Conservation (phyloP, 1,284 basidiomycete species). For the Polyporus tsugae region DNA sequence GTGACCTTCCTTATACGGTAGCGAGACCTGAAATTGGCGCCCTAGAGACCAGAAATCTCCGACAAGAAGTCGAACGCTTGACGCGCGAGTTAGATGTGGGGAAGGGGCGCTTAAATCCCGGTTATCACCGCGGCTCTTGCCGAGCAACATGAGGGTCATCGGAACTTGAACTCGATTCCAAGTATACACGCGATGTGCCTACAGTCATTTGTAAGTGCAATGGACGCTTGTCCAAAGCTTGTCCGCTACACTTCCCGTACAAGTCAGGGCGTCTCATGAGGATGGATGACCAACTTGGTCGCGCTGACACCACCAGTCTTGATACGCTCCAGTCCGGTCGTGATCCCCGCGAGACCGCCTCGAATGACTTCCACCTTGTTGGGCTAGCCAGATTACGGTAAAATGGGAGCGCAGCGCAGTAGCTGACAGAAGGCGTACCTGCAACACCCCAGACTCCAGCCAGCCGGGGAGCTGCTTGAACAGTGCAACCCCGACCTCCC, state of each 20-base stretch:
- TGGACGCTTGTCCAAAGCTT: no score
- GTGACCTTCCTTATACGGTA: no score
- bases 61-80: no score
- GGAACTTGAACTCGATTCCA: no score
- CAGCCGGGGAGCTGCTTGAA: conserved; percentile 11
- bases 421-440: conserved; percentile 10
- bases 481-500: conserved; percentile 4
- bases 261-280: conserved; percentile 48
- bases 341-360: conserved; percentile 55
- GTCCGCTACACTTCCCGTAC: background rate
- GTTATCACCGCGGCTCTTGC: no score
- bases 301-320: conserved; percentile 51
- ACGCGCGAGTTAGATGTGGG: no score
- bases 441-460: conserved; percentile 25
- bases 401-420: background rate
- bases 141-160: no score
- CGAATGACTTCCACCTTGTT: conserved; percentile 50
- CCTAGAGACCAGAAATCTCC: no score
- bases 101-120: no score
- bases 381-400: conserved; percentile 24
- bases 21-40: no score
- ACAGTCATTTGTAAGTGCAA: no score
- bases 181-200: no score
- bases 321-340: conserved; percentile 51
- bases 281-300: conserved; percentile 57